Percentiles rank a stretch among this genome's conserved stretches.
Conservation (phyloP, 2,329 filamentous ascomycete species). For the Cadophora gregata region DNA sequence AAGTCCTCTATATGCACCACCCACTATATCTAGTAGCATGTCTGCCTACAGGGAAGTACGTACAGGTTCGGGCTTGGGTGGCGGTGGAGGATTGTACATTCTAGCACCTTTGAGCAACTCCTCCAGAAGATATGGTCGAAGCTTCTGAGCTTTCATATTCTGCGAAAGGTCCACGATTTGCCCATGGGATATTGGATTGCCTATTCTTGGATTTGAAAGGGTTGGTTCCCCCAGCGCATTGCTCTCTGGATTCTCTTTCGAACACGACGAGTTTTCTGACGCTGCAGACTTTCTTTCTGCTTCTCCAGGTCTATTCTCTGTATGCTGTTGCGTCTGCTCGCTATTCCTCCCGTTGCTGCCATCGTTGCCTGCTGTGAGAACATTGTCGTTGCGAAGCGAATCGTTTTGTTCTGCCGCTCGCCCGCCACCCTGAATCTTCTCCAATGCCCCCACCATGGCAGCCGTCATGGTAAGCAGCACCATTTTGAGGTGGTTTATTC, state of each 20-base stretch:
- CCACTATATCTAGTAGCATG: background rate
- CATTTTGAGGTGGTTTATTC: conserved; percentile 54
- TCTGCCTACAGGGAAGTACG: conserved; percentile 41
- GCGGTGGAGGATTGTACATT: conserved; percentile 80
- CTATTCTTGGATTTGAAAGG: conserved; percentile 52
- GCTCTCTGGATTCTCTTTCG: background rate
- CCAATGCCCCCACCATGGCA: conserved; percentile 67
- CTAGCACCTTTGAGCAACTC: conserved; percentile 72
- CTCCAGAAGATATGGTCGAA: conserved; percentile 62
- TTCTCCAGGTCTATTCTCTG: background rate
- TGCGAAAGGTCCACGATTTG: conserved; percentile 71
- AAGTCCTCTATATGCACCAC: background rate
- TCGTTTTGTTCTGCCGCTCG: background rate
- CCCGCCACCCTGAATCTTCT: conserved; percentile 42
- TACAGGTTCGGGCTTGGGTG: conserved; percentile 79
- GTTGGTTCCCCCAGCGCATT: conserved; percentile 50
- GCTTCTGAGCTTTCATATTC: conserved; percentile 49
- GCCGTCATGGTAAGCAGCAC: conserved; percentile 79
- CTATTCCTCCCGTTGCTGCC: background rate
- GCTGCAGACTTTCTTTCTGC: background rate
- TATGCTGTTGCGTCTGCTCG: background rate
- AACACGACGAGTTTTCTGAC: background rate
- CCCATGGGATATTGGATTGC: conserved; percentile 73
- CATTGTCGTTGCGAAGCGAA: background rate
- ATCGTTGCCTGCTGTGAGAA: background rate